These are phyloP conservation scores for Trypanosoma congolense DNA, from an alignment of 208 protist species.

Conservation along the genomic window DNA sequence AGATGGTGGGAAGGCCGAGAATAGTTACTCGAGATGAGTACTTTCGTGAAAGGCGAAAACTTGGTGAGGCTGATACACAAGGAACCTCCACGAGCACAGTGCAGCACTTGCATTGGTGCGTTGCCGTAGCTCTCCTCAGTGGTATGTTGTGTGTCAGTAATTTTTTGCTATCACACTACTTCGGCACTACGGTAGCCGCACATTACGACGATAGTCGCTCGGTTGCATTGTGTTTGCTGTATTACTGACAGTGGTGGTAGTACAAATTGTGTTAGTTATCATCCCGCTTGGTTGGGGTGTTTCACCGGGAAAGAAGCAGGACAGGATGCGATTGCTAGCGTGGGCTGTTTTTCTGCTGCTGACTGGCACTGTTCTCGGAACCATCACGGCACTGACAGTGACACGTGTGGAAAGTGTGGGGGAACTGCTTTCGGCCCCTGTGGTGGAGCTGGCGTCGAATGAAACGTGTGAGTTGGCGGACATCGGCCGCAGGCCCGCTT, in stretches of 20 bases:
- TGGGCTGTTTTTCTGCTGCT: constrained; percentile 72
- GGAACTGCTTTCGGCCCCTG: constrained; percentile 45
- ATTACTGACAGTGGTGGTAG: constrained; percentile 43
- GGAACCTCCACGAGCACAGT: constrained; percentile 46
- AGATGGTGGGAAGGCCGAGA: constrained; percentile 63
- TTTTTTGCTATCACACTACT: constrained; percentile 68
- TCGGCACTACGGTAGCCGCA: constrained; percentile 60
- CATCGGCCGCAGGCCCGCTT: constrained; percentile 41
- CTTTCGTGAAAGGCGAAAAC: constrained; percentile 48
- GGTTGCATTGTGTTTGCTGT: constrained; percentile 57
- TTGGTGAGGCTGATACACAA: constrained; percentile 49
- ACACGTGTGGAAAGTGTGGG: constrained; percentile 53
- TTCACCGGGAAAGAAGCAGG: constrained; percentile 41
- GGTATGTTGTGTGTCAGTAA: constrained; percentile 53
- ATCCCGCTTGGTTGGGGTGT: constrained; percentile 49
- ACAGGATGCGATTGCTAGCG: constrained; percentile 61
- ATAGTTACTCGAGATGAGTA: constrained; percentile 79
- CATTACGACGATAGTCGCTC: constrained; percentile 50
- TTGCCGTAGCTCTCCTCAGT: constrained; percentile 63
- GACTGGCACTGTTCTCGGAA: constrained; percentile 57
- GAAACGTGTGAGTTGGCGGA: constrained; percentile 38
- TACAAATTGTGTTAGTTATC: constrained; percentile 72
- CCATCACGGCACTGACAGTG: constrained; percentile 65
- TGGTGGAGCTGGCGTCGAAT: constrained; percentile 56
- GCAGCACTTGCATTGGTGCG: constrained; percentile 64